phyloP scores from a whole-genome alignment of 768 basidiomycete genomes.

The Kwoniella dejecticola region DNA sequence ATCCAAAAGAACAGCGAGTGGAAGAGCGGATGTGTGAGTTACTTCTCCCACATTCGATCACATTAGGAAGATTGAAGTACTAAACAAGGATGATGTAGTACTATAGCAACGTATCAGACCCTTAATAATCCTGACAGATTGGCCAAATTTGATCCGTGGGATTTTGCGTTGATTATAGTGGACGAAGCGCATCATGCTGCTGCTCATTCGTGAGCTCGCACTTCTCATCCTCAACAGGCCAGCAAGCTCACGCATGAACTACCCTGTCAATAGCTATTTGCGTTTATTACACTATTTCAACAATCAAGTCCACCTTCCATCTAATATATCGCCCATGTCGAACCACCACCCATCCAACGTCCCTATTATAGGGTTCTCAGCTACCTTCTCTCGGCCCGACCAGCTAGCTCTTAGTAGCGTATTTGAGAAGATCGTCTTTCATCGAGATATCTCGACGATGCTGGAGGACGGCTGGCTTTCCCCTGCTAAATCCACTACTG shows the following conservation, averaged over 20 bases:
- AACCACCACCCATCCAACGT: slow-evolving; percentile 54
- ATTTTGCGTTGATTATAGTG: slow-evolving; percentile 74
- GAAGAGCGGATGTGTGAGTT: slow-evolving; percentile 79
- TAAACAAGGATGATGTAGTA: too few relatives aligned
- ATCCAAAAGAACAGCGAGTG: slow-evolving; percentile 72
- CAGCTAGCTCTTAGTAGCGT: slow-evolving; percentile 83
- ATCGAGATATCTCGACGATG: slow-evolving; percentile 87
- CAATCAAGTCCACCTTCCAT: slow-evolving; percentile 57
- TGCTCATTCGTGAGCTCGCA: slow-evolving; percentile 74
- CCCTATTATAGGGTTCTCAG: slow-evolving; percentile 90
- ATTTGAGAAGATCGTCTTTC: slow-evolving; percentile 89
- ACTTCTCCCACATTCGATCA: neutral
- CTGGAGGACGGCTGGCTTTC: slow-evolving; percentile 91
- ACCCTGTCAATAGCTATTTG: slow-evolving; percentile 77
- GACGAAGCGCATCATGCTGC: slow-evolving; percentile 97
- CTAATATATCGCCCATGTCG: slow-evolving; percentile 48
- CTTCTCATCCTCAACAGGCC: too few relatives aligned
- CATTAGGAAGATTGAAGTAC: neutral
- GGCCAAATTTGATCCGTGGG: slow-evolving; percentile 70
- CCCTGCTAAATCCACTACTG: slow-evolving; percentile 79
- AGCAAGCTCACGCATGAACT: too few relatives aligned
- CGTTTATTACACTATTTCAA: slow-evolving; percentile 83
- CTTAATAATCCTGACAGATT: slow-evolving; percentile 67
- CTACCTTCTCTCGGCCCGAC: slow-evolving; percentile 91
- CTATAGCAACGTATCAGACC: slow-evolving; percentile 61